Base-by-base conservation (phyloP, 768 basidiomycete genomes). In the Boletus rufocinnamomeus region DNA sequence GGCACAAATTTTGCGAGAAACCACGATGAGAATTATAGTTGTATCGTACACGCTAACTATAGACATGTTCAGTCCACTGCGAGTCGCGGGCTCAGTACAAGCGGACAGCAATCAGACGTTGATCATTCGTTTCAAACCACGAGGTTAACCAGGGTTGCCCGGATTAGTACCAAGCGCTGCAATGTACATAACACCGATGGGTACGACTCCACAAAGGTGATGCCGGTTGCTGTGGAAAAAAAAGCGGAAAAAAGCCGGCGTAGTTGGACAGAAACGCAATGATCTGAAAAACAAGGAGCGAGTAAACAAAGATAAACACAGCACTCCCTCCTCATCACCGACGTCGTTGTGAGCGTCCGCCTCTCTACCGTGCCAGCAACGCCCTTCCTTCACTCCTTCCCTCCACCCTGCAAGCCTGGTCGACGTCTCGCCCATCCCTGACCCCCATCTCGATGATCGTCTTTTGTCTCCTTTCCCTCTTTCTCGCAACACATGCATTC, bases 341-440 rank as follows among this genome's bases (percentile, higher is more conserved):
- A 54, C 66, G 79, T 79, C 61, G 67, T 74, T 46, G 69, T 57
- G 34, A 54, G 49, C 46, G 70, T 66, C 55, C 45, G 37, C 44
- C 56, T 54, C 56, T 52, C 41, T 50, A 14, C 30, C 56, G 61
- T 62, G 57, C 56, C 45, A 59, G 52, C 53, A 52, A 48, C 32
- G 52, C 56, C 55, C 51, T 28, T 45, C 48, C n/a, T 50, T 52
- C 40, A 21, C 21, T 32, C 47, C 52, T 37, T 56, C 46, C 38
- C 30, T 27, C 21, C 52, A 10, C 16, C 32, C 44, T n/a, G 6
- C 43, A 49, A 53, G 13, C 23, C 28, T 30, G 61, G 52, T 32
- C 51, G 47, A 52, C 46, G 17, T 21, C 40, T 34, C 40, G 25
- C 49, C 21, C 32, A 6, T 21, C 27, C 9, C n/a, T 21, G 27